Base-by-base conservation (phyloP, 306 rosid species). In the Corylus heterophylla region DNA sequence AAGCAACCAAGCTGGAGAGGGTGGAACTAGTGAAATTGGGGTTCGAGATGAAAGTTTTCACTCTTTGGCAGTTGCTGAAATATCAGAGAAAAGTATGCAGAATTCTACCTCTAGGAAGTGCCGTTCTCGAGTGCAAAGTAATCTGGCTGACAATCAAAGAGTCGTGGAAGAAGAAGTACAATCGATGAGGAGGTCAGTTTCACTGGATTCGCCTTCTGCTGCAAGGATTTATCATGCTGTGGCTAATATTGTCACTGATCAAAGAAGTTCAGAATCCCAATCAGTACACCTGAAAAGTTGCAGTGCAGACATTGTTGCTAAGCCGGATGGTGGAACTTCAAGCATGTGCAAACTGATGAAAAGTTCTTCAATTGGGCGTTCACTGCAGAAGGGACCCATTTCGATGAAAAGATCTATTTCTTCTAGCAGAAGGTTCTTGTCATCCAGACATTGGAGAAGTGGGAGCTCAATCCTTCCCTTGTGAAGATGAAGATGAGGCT, bases 381-480 rank as follows among this genome's bases (percentile, higher is more conserved):
- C 76, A 8, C 70, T 88, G 76, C 88, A 88, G 76, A 90, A 86
- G 85, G 82, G 80, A 56, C 71, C 90, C 1, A n/a, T 67, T 17
- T 83, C 88, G 25, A 77, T 81, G 86, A 85, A 83, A 79, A 82
- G 85, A 69, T 83, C 91, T 2, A 69, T 70, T 22, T 83, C 95
- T 13, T 73, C 79, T 8, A 76, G 75, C 71, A 82, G 73, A 44
- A 88, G 83, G 66, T 64, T 69, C 20, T 73, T 67, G 31, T 68
- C 74, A 27, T 75, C 88, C 37, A 80, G 50, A 62, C 90, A 88
- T 68, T 29, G 72, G 52, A 88, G 85, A 80, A 90, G 89, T 63
- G 87, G 45, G 71, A 90, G 95, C 80, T 87, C 85, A 74, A 74
- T 78, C 48, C 82, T 85, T 64, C 90, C 94, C 3, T 69, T 58